Conservation (phyloP, 2,329 filamentous ascomycete genomes). For the Tolypocladium inflatum region DNA sequence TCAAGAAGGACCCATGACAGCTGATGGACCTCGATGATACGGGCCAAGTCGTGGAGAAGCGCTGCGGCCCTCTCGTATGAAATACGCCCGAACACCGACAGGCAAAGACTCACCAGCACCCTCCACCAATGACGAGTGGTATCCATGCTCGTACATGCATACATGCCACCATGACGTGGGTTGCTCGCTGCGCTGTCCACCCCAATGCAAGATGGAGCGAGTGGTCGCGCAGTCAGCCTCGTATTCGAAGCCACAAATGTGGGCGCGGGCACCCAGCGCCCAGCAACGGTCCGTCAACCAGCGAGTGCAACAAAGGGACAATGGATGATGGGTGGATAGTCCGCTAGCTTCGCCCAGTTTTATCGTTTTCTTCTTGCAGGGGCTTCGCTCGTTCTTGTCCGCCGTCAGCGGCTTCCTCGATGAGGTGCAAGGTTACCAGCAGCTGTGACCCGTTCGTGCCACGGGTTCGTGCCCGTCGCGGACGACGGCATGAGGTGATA, state of each 20-base stretch:
- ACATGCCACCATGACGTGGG: background rate
- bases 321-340: too few relatives aligned
- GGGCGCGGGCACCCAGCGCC: background rate
- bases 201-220: background rate
- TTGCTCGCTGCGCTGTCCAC: background rate
- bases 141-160: background rate
- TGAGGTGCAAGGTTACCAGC: too few relatives aligned
- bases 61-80: background rate
- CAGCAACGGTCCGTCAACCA: background rate
- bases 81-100: background rate
- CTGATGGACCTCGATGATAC: background rate
- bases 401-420: too few relatives aligned
- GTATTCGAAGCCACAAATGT: background rate
- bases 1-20: background rate
- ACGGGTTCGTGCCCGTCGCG: background rate
- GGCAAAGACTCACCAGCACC: background rate
- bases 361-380: background rate
- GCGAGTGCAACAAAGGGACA: background rate
- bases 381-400: too few relatives aligned
- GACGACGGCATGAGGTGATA: background rate
- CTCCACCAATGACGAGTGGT: background rate
- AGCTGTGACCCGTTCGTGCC: background rate
- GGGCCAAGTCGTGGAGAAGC: background rate
- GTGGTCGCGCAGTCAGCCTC: background rate
- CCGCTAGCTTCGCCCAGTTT: background rate